These are phyloP conservation scores for Ceratobasidium sp. DNA, from an alignment of 1,284 basidiomycete genomes.

Conservation along the genomic window DNA sequence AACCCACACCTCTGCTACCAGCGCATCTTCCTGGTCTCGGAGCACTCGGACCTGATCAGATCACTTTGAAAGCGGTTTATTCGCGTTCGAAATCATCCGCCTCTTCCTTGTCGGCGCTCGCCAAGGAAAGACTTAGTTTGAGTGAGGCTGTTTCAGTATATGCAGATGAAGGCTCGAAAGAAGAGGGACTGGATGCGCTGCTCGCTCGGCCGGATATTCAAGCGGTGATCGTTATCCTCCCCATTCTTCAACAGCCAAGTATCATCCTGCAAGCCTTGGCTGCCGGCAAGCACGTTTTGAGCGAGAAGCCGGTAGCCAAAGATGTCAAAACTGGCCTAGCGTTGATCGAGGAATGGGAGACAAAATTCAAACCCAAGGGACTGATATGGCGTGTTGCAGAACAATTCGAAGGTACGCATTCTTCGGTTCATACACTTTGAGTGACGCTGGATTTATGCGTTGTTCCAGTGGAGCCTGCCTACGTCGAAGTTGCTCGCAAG, in stretches of 20 bases:
- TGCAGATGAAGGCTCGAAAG: constrained; percentile 59
- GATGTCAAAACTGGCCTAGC: constrained; percentile 70
- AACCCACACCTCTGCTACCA: constrained; percentile 26
- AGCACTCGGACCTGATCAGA: constrained; percentile 59
- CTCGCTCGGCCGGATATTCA: constrained; percentile 72
- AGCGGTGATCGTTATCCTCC: constrained; percentile 79
- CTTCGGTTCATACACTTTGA: not conserved
- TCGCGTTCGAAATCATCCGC: constrained; percentile 78
- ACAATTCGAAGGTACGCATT: constrained; percentile 69
- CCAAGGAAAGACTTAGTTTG: constrained; percentile 59
- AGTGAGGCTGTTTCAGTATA: constrained; percentile 58
- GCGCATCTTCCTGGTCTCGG: constrained; percentile 79
- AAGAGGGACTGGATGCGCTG: constrained; percentile 65
- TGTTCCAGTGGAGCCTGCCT: constrained; percentile 62
- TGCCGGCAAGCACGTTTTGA: constrained; percentile 82
- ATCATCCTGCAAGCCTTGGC: constrained; percentile 64
- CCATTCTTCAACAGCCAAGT: constrained; percentile 77
- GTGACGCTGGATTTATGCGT: not conserved
- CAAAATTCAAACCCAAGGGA: constrained; percentile 70
- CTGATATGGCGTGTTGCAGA: constrained; percentile 88
- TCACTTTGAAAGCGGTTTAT: constrained; percentile 73
- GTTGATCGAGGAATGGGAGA: constrained; percentile 74
- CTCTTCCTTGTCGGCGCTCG: constrained; percentile 61
- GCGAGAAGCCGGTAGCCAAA: constrained; percentile 85
- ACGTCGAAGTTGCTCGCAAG: constrained; percentile 62